phyloP scores from a whole-genome alignment of 306 rosid genomes.

The Gillenia trifoliata region DNA sequence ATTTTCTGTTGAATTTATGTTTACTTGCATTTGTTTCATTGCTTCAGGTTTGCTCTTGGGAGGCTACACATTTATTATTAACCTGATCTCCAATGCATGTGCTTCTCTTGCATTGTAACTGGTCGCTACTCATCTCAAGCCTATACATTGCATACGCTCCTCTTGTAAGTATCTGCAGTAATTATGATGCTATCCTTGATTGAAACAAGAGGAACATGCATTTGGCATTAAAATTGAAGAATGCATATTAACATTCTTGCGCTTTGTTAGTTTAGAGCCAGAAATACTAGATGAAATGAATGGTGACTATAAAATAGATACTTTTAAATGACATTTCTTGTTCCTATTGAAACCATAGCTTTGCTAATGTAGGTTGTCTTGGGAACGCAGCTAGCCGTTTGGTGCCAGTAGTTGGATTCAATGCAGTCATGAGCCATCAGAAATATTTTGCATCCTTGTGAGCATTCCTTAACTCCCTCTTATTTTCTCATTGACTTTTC shows the following conservation, averaged over 20 bases:
- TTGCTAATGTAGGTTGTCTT: conserved; percentile 63
- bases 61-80: conserved; percentile 98
- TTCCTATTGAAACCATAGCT: conserved; percentile 23
- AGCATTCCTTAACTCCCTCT: conserved; percentile 27
- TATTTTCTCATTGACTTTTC: background rate
- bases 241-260: background rate
- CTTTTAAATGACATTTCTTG: conserved; percentile 7
- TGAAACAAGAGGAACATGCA: background rate
- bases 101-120: conserved; percentile 86
- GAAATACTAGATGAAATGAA: background rate
- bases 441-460: conserved; percentile 98
- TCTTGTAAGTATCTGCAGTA: conserved; percentile 63
- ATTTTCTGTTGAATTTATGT: conserved; percentile 15
- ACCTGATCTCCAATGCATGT: conserved; percentile 99
- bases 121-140: conserved; percentile 95
- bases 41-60: conserved; percentile 98
- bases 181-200: background rate
- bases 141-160: conserved; percentile 96
- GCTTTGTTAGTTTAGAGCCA: background rate
- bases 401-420: conserved; percentile 98
- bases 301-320: no score
- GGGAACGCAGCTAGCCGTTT: conserved; percentile 84
- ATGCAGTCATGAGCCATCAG: conserved; percentile 98
- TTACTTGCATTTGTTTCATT: conserved; percentile 22
- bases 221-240: background rate